Conservation (phyloP, 495 filamentous ascomycete species). For the Aspergillus egyptiacus region DNA sequence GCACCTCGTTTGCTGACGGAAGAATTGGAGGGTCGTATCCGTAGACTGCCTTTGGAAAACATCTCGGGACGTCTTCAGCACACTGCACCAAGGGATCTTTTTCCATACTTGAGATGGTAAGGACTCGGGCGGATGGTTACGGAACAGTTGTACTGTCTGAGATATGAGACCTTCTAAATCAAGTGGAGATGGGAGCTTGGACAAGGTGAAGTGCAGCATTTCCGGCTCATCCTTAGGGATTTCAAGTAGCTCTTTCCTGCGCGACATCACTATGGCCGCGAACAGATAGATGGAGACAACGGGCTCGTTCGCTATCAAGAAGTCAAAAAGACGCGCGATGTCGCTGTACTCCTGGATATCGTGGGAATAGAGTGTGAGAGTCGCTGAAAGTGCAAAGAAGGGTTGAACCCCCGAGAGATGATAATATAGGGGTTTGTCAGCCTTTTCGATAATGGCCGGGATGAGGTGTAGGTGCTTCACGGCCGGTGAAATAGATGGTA, state of each 20-base stretch:
- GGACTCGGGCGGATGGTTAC: slow-evolving; percentile 63
- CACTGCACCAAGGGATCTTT: slow-evolving; percentile 63
- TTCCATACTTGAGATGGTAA: slow-evolving; percentile 61
- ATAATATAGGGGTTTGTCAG: slow-evolving; percentile 58
- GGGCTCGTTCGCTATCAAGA: slow-evolving; percentile 76
- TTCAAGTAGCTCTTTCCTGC: slow-evolving; percentile 74
- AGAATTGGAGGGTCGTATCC: slow-evolving; percentile 56
- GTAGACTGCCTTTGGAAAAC: slow-evolving; percentile 42
- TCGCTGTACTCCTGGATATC: slow-evolving; percentile 85
- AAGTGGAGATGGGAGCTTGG: slow-evolving; percentile 79
- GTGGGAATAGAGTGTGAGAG: slow-evolving; percentile 91
- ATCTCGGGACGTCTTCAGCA: slow-evolving; percentile 72
- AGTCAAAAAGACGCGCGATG: slow-evolving; percentile 86
- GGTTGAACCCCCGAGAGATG: slow-evolving; percentile 76
- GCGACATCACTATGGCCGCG: slow-evolving; percentile 75
- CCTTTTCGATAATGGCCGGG: slow-evolving; percentile 66
- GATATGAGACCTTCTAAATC: slow-evolving; percentile 73
- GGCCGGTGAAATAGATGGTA: slow-evolving; percentile 77
- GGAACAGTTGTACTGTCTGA: slow-evolving; percentile 56
- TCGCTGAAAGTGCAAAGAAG: slow-evolving; percentile 87
- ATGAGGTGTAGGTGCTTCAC: slow-evolving; percentile 78
- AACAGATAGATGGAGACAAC: slow-evolving; percentile 87
- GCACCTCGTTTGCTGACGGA: slow-evolving; percentile 63
- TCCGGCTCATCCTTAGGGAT: slow-evolving; percentile 82
- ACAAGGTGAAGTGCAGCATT: slow-evolving; percentile 85